Conservation (phyloP, 805 yeast species). For the Tetrapisispora namnaoensis region DNA sequence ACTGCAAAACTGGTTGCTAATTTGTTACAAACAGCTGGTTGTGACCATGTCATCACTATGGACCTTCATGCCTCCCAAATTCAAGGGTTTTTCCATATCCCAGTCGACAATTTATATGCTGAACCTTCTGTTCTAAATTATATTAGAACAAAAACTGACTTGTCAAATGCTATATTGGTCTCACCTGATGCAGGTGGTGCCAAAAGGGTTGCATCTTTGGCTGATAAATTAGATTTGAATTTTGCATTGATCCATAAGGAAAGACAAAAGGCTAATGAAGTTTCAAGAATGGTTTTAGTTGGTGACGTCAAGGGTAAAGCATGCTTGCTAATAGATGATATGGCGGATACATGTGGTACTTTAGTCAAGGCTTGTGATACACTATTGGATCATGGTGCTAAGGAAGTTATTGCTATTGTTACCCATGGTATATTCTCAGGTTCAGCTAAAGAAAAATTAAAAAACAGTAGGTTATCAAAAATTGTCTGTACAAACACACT, state of each 20-base stretch:
- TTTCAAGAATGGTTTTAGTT: constrained; percentile 73
- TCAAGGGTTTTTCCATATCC: constrained; percentile 76
- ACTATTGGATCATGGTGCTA: constrained; percentile 55
- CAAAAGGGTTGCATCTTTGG: constrained; percentile 77
- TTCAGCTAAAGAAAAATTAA: constrained; percentile 61
- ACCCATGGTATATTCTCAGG: constrained; percentile 77
- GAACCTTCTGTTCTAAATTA: constrained; percentile 74
- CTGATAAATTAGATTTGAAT: constrained; percentile 68
- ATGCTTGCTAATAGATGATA: constrained; percentile 75
- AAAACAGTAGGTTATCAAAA: constrained; percentile 54
- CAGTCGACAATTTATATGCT: constrained; percentile 76
- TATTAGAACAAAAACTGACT: constrained; percentile 51
- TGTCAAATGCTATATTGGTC: constrained; percentile 57
- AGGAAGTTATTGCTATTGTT: constrained; percentile 68
- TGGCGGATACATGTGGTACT: constrained; percentile 89
- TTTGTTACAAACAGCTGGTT: constrained; percentile 73
- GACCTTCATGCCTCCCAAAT: constrained; percentile 84
- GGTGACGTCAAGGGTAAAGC: constrained; percentile 73
- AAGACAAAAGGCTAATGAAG: constrained; percentile 75
- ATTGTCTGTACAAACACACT: constrained; percentile 76
- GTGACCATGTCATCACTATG: constrained; percentile 80
- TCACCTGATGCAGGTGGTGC: constrained; percentile 92
- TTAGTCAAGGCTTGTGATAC: constrained; percentile 75
- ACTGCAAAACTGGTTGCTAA: constrained; percentile 81
- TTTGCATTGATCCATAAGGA: constrained; percentile 82